Conservation (phyloP, 495 filamentous ascomycete species). For the Lichenothelia convexa region DNA sequence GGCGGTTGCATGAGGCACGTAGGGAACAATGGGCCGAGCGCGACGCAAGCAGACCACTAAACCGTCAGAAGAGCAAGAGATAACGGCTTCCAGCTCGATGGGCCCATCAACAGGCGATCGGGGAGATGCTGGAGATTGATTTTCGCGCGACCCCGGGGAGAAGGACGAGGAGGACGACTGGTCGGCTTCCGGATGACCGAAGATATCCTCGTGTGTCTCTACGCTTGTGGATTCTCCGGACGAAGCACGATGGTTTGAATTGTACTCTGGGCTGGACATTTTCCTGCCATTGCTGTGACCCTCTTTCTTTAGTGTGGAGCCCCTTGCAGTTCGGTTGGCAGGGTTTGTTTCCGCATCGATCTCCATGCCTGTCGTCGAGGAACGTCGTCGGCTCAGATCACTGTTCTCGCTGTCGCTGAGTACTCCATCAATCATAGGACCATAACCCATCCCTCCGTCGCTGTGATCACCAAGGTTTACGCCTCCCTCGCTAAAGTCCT, state of each 20-base stretch:
- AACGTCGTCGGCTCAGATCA: neutral
- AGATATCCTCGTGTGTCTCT: conserved; percentile 22
- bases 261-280: conserved; percentile 15
- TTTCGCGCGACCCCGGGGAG: conserved; percentile 3
- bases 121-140: conserved; percentile 5
- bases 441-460: neutral
- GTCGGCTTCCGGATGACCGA: conserved; percentile 16
- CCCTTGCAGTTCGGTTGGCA: conserved; percentile 2
- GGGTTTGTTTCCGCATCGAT: conserved; percentile 4
- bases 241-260: too few species aligned
- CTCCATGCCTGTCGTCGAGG: conserved; percentile 7
- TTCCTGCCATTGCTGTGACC: too few species aligned
- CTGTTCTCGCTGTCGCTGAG: neutral
- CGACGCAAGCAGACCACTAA: conserved; percentile 67
- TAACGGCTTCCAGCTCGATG: conserved; percentile 67
- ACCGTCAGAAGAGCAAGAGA: conserved; percentile 80
- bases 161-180: conserved; percentile 25
- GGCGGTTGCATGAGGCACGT: conserved; percentile 26
- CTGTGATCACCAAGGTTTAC: conserved; percentile 14
- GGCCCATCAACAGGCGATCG: conserved; percentile 12
- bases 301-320: too few species aligned
- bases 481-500: conserved; percentile 19
- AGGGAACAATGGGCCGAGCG: conserved; percentile 51
- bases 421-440: neutral
- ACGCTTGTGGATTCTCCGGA: too few species aligned